Conservation (phyloP, 352 stramenopile species). For the Globisporangium emineosum region DNA sequence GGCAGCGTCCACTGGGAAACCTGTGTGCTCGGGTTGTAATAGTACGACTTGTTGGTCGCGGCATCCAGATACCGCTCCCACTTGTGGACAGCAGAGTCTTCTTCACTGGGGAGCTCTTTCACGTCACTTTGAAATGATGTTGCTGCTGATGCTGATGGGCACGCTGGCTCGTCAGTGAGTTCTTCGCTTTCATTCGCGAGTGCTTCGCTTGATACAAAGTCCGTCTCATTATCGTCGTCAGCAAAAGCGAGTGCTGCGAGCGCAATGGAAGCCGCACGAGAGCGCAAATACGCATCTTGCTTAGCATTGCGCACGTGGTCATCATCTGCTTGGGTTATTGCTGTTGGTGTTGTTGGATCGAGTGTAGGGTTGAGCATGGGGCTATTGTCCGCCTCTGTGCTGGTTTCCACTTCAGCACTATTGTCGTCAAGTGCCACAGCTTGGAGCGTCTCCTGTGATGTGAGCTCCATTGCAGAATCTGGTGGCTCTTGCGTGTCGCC, state of each 20-base stretch:
- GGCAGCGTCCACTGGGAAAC: slow-evolving; percentile 43
- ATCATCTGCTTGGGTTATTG: not conserved
- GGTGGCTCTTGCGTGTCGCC: not conserved
- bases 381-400: not conserved
- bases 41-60: slow-evolving; percentile 49
- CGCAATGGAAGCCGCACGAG: slow-evolving; percentile 8
- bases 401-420: not conserved
- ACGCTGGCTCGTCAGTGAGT: not conserved
- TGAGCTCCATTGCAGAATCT: not conserved
- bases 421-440: not conserved
- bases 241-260: slow-evolving; percentile 21
- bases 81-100: not conserved
- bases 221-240: slow-evolving; percentile 5
- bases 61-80: slow-evolving; percentile 60
- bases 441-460: not conserved
- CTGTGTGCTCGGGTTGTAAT: slow-evolving; percentile 38
- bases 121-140: not conserved
- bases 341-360: not conserved
- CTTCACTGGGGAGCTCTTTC: not conserved
- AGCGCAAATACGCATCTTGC: not conserved
- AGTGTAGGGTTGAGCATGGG: not conserved
- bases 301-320: not conserved
- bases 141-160: not conserved
- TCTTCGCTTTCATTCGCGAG: not conserved
- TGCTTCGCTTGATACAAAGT: not conserved